A percentile compares a stretch with the other conserved stretches of the same genome.
Conservation (phyloP, 2,329 filamentous ascomycete genomes). For the Phyllosticta citriasiana region DNA sequence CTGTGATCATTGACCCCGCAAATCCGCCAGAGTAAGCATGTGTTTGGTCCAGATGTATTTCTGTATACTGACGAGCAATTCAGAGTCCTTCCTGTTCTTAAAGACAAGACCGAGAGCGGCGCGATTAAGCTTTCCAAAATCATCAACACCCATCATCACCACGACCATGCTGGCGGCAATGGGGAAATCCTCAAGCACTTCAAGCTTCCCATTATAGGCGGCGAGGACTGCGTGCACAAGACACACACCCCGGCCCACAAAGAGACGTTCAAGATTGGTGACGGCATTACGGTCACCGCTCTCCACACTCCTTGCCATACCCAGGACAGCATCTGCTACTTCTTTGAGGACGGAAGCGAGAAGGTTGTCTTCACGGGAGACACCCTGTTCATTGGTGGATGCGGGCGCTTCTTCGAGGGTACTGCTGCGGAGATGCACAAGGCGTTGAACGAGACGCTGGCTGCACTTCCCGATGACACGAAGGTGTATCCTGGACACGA, state of each 20-base stretch:
- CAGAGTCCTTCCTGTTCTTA: slow-evolving; percentile 55
- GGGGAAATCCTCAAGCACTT: slow-evolving; percentile 61
- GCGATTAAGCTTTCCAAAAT: slow-evolving; percentile 79
- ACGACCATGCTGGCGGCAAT: slow-evolving; percentile 92
- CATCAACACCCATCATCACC: slow-evolving; percentile 94
- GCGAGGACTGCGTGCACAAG: slow-evolving; percentile 74
- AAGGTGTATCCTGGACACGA: slow-evolving; percentile 92
- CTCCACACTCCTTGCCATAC: slow-evolving; percentile 98
- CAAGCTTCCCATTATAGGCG: slow-evolving; percentile 70
- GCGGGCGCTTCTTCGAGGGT: slow-evolving; percentile 93
- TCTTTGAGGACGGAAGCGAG: slow-evolving; percentile 65
- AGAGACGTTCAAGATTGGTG: slow-evolving; percentile 70
- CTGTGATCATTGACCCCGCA: slow-evolving; percentile 66
- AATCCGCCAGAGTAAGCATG: slow-evolving; percentile 60
- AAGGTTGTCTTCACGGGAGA: slow-evolving; percentile 90
- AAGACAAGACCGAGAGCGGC: slow-evolving; percentile 59
- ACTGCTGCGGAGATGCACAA: slow-evolving; percentile 77
- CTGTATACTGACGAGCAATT: neutral
- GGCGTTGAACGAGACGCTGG: slow-evolving; percentile 79
- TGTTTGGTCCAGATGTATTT: neutral
- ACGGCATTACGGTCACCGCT: slow-evolving; percentile 68
- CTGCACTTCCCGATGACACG: slow-evolving; percentile 75
- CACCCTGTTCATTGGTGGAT: slow-evolving; percentile 90
- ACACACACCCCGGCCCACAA: slow-evolving; percentile 66
- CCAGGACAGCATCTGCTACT: slow-evolving; percentile 96